Evolutionary conservation across 1,139 yeast species (phyloP), one percentile per base, ranked within the genome.

Genomic region (Geotrichum europaeum): DNA sequence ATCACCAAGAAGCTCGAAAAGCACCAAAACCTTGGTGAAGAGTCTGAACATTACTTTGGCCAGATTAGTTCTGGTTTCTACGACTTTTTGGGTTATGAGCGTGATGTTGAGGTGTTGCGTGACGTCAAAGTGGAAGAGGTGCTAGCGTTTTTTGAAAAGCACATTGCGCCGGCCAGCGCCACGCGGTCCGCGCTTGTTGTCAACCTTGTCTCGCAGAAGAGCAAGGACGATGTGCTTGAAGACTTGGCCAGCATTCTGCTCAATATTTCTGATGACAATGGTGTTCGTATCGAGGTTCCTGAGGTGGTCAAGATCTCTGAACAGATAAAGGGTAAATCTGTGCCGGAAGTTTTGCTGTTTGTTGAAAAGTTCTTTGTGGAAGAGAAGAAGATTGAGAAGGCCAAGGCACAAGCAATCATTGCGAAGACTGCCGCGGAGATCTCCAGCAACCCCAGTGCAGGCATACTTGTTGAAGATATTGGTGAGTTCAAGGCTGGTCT

Each of bases 21-120:
- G 70, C 78, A 83, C 68, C 89, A 89, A 73, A 91, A 89, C 67
- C 78, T 92, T 73, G 76, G 78, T 57, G 97, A 92, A 70, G 98
- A 94, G 73, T 79, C 85, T 49, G 71, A 76, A 28, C 78, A 86
- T 66, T 86, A 83, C 72, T 85, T 90, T 84, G 78, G 80, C 62
- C 80, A 84, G 22, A 86, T 94, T 61, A 81, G 82, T 49, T 80
- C 84, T 61, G 97, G 97, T 4, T 87, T 78, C 72, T 90, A 86
- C 71, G 89, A 92, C 71, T 94, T 91, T 73, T 75, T 79, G 52
- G 66, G 69, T 55, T 78, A 84, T 63, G 81, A 78, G 56, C 76
- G 78, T 57, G 86, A 86, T 63, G 91, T 88, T 12, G 79, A 79
- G 52, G 67, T 81, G 9, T 78, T 90, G 63, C 79, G 80, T 58